Evolutionary conservation across 495 filamentous ascomycete genomes (phyloP).

Genomic region (Paragyromitra xinjiangensis): DNA sequence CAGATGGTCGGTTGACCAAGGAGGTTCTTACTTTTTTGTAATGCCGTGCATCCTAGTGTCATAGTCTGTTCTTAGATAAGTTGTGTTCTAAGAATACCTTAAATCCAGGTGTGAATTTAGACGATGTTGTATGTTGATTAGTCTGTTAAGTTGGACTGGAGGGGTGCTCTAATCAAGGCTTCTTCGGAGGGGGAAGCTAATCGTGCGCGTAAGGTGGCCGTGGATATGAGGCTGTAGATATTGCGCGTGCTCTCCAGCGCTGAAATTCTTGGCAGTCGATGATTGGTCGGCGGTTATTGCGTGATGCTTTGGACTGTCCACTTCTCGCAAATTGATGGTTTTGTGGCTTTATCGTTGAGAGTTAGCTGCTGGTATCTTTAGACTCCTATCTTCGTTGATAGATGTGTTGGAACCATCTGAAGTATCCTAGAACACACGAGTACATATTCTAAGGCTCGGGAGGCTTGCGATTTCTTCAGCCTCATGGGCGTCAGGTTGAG

Average conservation of each 20-base stretch:
- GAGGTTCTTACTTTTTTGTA: neutral
- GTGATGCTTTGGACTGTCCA: neutral
- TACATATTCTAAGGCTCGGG: neutral
- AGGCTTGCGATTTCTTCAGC: neutral
- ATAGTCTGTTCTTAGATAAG: neutral
- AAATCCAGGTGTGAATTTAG: neutral
- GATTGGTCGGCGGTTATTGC: neutral
- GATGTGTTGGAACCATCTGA: neutral
- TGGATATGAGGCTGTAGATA: neutral
- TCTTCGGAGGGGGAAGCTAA: neutral
- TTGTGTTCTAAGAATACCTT: neutral
- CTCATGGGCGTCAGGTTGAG: neutral
- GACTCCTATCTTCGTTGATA: neutral
- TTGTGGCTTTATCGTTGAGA: neutral
- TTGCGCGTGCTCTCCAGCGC: neutral
- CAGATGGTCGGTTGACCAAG: neutral
- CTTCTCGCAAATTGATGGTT: neutral
- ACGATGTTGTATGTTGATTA: neutral
- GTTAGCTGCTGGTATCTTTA: neutral
- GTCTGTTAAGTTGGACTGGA: neutral
- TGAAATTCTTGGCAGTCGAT: neutral
- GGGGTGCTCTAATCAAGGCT: neutral
- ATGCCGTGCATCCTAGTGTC: neutral
- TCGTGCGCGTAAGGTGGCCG: neutral
- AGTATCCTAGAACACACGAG: neutral